phyloP scores from a whole-genome alignment of 345 rosid genomes.

The Capsella bursapastoris region DNA sequence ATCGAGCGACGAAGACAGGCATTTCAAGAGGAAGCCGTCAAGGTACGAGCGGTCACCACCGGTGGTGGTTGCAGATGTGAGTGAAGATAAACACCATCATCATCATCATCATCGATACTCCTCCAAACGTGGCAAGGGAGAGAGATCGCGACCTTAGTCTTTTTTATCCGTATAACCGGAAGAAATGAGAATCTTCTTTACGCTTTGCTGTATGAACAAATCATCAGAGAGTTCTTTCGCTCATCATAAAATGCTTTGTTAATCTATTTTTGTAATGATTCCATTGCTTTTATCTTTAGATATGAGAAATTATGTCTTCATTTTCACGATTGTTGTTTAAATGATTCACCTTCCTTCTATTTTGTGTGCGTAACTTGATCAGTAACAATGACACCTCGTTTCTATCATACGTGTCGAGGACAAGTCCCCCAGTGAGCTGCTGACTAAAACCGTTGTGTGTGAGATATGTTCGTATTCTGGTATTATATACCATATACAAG shows the following conservation, averaged over 20 bases:
- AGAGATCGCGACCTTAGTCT: slow-evolving; percentile 37
- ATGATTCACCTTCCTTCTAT: too few species aligned
- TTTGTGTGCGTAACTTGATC: too few species aligned
- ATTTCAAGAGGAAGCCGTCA: slow-evolving; percentile 86
- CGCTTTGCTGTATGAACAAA: slow-evolving; percentile 1
- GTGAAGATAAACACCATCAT: slow-evolving; percentile 25
- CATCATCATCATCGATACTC: slow-evolving; percentile 16
- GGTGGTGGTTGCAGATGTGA: slow-evolving; percentile 26
- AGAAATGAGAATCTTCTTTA: neutral
- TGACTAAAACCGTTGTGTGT: too few species aligned
- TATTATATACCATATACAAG: too few species aligned
- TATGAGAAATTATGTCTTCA: too few species aligned
- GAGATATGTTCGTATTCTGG: too few species aligned
- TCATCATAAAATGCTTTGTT: neutral
- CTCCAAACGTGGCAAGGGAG: slow-evolving; percentile 40
- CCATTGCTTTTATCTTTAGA: too few species aligned
- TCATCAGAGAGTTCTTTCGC: neutral
- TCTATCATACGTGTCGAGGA: too few species aligned
- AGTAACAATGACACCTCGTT: too few species aligned
- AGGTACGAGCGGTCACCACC: slow-evolving; percentile 74
- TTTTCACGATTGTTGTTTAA: too few species aligned
- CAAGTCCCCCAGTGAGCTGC: too few species aligned
- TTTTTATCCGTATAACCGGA: neutral
- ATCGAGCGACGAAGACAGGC: slow-evolving; percentile 90
- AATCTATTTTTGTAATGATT: too few species aligned